Evolutionary conservation across 1,139 yeast species (phyloP).

Genomic region (Scheffersomyces titani): DNA sequence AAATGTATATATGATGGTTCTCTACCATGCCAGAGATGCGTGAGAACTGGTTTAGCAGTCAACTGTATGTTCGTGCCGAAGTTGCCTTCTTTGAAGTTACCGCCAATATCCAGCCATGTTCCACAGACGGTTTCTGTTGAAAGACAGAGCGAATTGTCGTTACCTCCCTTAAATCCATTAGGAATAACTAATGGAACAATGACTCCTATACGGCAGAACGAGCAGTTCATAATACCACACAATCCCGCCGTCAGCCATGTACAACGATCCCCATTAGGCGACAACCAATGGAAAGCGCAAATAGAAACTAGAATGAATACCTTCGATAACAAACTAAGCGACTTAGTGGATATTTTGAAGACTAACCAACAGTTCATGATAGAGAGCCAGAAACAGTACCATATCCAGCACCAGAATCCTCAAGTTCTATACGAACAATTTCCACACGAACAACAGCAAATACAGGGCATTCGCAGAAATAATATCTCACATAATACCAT

Average conservation of each 20-base stretch:
- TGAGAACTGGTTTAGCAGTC: slow-evolving; percentile 44
- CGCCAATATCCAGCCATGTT: slow-evolving; percentile 21
- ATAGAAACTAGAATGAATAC: slow-evolving; percentile 48
- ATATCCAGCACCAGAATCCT: neutral
- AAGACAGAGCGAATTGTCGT: slow-evolving; percentile 4
- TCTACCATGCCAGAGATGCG: slow-evolving; percentile 63
- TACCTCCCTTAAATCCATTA: slow-evolving; percentile 18
- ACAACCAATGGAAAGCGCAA: slow-evolving; percentile 38
- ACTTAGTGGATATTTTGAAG: slow-evolving; percentile 39
- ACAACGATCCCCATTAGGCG: slow-evolving; percentile 1
- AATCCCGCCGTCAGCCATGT: slow-evolving; percentile 1
- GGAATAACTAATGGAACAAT: neutral
- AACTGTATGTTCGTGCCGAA: slow-evolving; percentile 60
- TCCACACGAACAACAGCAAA: neutral
- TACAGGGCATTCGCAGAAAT: neutral
- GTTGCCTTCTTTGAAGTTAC: slow-evolving; percentile 47
- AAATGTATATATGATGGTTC: slow-evolving; percentile 52
- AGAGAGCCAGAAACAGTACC: slow-evolving; percentile 18
- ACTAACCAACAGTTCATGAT: slow-evolving; percentile 31
- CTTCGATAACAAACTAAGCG: slow-evolving; percentile 50
- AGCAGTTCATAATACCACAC: slow-evolving; percentile 13
- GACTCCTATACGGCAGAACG: slow-evolving; percentile 1
- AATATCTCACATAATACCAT: neutral
- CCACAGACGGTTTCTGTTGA: slow-evolving; percentile 1
- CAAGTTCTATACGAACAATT: neutral